A percentile compares a stretch with the other conserved stretches of the same genome.
Evolutionary conservation across 148 eudicot genomes (phyloP).

Genomic region (Bassia scoparia): DNA sequence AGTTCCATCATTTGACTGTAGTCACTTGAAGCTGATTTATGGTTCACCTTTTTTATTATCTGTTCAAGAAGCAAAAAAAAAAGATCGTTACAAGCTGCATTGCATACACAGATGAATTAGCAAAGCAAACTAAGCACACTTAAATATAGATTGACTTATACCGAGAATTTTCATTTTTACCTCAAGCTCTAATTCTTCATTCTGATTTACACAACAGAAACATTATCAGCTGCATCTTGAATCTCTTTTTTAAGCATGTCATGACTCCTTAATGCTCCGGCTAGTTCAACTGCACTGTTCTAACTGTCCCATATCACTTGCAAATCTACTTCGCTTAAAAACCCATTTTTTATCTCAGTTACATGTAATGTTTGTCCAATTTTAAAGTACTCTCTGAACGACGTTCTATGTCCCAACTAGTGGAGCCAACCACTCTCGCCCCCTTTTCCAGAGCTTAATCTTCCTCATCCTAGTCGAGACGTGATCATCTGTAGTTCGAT

Average conservation of each 20-base stretch:
- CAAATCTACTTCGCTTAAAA: too few relatives aligned
- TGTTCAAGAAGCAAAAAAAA: conserved; percentile 2
- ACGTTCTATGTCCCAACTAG: too few relatives aligned
- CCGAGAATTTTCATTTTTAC: conserved; percentile 10
- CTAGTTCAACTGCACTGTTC: conserved; percentile 28
- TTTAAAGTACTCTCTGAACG: too few relatives aligned
- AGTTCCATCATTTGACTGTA: conserved; percentile 24
- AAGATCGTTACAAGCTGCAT: neutral
- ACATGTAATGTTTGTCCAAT: too few relatives aligned
- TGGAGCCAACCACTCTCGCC: too few relatives aligned
- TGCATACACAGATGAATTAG: neutral
- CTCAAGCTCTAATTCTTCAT: conserved; percentile 39
- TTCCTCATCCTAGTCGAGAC: too few relatives aligned
- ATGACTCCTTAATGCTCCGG: conserved; percentile 22
- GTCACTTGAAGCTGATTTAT: conserved; percentile 28
- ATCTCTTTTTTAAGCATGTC: conserved; percentile 29
- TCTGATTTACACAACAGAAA: conserved; percentile 35
- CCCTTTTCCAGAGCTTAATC: too few relatives aligned
- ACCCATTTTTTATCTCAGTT: too few relatives aligned
- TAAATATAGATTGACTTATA: neutral
- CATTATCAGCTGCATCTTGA: conserved; percentile 27
- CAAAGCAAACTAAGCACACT: neutral
- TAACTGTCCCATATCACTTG: too few relatives aligned
- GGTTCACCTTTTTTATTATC: conserved; percentile 29
- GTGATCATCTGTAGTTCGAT: too few relatives aligned